phyloP scores from a whole-genome alignment of 208 protist species.

The Acanthamoeba royreba region DNA sequence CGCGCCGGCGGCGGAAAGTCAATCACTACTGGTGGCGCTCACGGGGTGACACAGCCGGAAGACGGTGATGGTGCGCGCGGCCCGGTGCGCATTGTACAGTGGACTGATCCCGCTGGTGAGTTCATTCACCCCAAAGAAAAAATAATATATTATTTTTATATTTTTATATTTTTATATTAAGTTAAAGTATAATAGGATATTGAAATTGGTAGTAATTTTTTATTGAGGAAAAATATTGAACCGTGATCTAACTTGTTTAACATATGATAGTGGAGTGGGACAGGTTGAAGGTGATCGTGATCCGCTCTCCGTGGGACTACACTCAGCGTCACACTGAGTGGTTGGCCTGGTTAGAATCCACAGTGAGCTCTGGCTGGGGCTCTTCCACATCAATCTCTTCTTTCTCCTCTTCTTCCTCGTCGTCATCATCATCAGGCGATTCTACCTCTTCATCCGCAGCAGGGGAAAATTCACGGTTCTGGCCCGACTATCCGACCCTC shows the following conservation, averaged over 20 bases:
- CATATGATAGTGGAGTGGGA: background rate
- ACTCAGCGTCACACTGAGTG: background rate
- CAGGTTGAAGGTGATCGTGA: background rate
- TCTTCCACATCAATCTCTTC: too few relatives aligned
- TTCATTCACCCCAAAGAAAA: background rate
- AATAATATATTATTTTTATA: background rate
- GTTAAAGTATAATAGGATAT: too few relatives aligned
- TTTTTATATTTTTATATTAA: background rate
- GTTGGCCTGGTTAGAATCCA: background rate
- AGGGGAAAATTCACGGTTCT: background rate
- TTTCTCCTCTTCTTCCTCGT: background rate
- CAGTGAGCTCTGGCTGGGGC: background rate
- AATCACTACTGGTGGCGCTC: too few relatives aligned
- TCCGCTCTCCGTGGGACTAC: conserved; percentile 34
- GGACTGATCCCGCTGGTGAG: background rate
- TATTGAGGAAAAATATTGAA: background rate
- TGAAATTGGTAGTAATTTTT: too few relatives aligned
- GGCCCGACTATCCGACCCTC: background rate
- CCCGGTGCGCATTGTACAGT: background rate
- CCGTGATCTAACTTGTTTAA: background rate
- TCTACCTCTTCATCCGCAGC: background rate
- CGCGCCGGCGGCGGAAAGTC: too few relatives aligned
- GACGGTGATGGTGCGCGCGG: too few relatives aligned
- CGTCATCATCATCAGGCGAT: background rate
- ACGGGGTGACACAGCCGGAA: too few relatives aligned